Evolutionary conservation across 2,329 filamentous ascomycete genomes (phyloP).

Genomic region (Ambrosiella cleistominuta): DNA sequence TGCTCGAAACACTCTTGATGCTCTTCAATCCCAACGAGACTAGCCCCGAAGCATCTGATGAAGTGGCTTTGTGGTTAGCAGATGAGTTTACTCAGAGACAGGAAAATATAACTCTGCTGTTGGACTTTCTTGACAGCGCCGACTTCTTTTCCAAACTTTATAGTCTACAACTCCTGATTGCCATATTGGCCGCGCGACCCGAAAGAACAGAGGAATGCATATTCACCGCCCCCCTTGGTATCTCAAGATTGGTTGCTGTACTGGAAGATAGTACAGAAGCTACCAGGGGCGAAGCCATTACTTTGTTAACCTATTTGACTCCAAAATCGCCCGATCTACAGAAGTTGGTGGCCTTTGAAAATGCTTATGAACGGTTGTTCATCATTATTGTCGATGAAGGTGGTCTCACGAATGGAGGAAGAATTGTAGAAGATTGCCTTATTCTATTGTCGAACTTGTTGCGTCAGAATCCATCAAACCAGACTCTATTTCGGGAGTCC

Average conservation of each 20-base stretch:
- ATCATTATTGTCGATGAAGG: slow-evolving; percentile 68
- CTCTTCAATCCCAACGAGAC: slow-evolving; percentile 57
- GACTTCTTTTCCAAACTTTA: slow-evolving; percentile 90
- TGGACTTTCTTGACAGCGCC: slow-evolving; percentile 70
- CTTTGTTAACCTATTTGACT: slow-evolving; percentile 76
- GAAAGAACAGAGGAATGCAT: slow-evolving; percentile 92
- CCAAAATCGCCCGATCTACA: slow-evolving; percentile 76
- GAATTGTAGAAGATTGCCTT: slow-evolving; percentile 81
- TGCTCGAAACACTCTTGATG: slow-evolving; percentile 87
- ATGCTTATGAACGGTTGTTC: slow-evolving; percentile 78
- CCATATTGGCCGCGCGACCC: slow-evolving; percentile 68
- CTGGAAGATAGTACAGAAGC: slow-evolving; percentile 77
- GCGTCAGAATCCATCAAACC: slow-evolving; percentile 74
- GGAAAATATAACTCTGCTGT: slow-evolving; percentile 83
- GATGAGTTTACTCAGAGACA: slow-evolving; percentile 96
- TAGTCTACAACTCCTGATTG: slow-evolving; percentile 71
- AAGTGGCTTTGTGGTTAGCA: slow-evolving; percentile 87
- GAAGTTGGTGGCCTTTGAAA: slow-evolving; percentile 89
- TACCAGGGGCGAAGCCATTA: slow-evolving; percentile 70
- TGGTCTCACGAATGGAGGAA: slow-evolving; percentile 62
- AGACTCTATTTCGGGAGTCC: slow-evolving; percentile 83
- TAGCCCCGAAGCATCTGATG: slow-evolving; percentile 85
- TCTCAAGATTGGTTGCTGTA: slow-evolving; percentile 66
- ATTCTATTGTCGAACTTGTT: slow-evolving; percentile 81
- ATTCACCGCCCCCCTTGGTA: slow-evolving; percentile 71